Percentiles rank a stretch among this genome's conserved stretches.
phyloP scores from a whole-genome alignment of 108 stramenopile genomes.

The Nitzschia sp. region DNA sequence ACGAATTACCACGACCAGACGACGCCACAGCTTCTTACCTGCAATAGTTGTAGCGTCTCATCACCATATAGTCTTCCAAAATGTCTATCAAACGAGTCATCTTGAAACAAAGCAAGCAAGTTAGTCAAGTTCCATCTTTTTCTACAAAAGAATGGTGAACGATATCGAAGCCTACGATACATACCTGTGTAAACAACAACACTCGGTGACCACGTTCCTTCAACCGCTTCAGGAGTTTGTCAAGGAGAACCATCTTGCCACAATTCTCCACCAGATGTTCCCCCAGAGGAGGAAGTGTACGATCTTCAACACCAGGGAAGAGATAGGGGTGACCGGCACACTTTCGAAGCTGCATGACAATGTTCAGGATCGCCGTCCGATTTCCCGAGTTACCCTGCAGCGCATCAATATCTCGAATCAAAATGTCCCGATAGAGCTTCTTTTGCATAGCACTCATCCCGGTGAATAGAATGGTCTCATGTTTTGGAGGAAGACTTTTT shows the following conservation, averaged over 20 bases:
- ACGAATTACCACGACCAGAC: too few relatives aligned
- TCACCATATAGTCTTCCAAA: constrained; percentile 90
- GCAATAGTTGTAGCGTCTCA: constrained; percentile 84
- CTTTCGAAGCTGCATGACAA: constrained; percentile 99
- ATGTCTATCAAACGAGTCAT: constrained; percentile 97
- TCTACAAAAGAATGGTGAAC: too few relatives aligned
- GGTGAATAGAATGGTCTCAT: constrained; percentile 89
- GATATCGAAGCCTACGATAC: too few relatives aligned
- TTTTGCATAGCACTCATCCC: constrained; percentile 93
- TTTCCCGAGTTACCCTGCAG: constrained; percentile 69
- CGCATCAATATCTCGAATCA: constrained; percentile 86
- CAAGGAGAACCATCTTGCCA: constrained; percentile 86
- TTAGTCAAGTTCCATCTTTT: too few relatives aligned
- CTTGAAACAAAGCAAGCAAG: too few relatives aligned
- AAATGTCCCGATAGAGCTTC: constrained; percentile 89
- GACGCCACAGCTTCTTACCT: too few relatives aligned
- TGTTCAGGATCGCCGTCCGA: constrained; percentile 84
- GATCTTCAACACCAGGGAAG: constrained; percentile 96
- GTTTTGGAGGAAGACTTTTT: constrained; percentile 87
- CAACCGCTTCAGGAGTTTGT: constrained; percentile 86
- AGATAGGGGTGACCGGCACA: constrained; percentile 98
- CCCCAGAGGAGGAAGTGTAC: constrained; percentile 83
- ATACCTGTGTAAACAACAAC: constrained; percentile 97
- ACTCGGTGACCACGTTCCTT: constrained; percentile 92
- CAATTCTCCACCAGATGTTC: constrained; percentile 89